Evolutionary conservation across 345 rosid genomes (phyloP), one percentile per base, ranked within the genome.

Genomic region (Firmiana major): DNA sequence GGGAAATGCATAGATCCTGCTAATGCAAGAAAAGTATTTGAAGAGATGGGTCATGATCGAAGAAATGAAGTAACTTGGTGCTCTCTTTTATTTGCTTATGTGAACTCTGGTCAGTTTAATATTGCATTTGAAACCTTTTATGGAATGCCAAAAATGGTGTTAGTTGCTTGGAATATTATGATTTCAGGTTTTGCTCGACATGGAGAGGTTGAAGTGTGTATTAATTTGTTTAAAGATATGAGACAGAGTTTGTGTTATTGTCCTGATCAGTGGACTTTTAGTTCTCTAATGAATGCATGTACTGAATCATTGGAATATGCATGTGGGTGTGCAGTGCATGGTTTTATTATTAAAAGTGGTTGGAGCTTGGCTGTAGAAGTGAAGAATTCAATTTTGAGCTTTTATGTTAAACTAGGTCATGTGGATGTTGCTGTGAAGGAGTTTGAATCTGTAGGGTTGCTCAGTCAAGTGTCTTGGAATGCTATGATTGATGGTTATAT

Each of bases 11-110:
- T 12, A 73, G 78, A 79, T 45, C 86, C 90, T 22, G 19, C 28
- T 11, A 38, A 86, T 75, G 98, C 97, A 42, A 62, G 63, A 63
- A 82, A 76, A 81, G 91, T 90, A 78, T 94, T 94, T 82, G 53
- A 81, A 74, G 89, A 84, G 51, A 86, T 83, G 91, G 69, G 36
- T 42, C 40, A 48, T 73, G 73, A 75, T 76, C 40, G 45, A 76
- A 77, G 80, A 75, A 94, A 94, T 87, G 94, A 92, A 82, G 90
- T 94, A 49, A 82, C 94, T 12, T 89, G 97, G 97, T 92, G 98
- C 72, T 94, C 97, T 11, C 89, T 92, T 84, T 80, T 92, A 84
- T 90, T 84, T 83, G 92, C 94, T 0, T 82, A 88, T 64, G 73
- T 87, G 19, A 92, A 84, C 71, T 77, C 82, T 73, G 82, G 85